Base-by-base conservation (phyloP, 2,329 filamentous ascomycete genomes). In the Fusarium sarcochroum region DNA sequence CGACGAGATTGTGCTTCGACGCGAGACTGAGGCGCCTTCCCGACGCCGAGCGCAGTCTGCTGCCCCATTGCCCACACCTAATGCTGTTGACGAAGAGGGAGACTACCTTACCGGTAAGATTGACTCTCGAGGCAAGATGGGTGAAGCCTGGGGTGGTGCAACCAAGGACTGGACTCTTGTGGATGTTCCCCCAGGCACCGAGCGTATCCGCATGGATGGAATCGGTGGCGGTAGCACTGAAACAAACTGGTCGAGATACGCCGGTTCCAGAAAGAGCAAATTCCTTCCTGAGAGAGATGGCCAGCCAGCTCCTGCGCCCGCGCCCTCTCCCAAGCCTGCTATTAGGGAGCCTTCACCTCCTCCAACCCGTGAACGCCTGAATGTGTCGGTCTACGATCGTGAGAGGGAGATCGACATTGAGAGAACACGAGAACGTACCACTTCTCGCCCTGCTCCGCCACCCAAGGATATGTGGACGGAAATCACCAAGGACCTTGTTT, bases 401-500 rank as follows among this genome's bases (percentile, higher is more conserved):
- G 81, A 85, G 58, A 77, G 80, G 14, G 83, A 85, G 32, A 78
- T 86, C 40, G 86, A 88, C 49, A 81, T 89, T 30, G 86, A 88
- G 49, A 86, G 87, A 70, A 82, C 84, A 23, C 83, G 82, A 18
- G 88, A 90, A 65, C 81, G 81, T 67, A 81, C 82, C 66, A 81
- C 82, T 21, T 78, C 80, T 57, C 80, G 79, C 34, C 78, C 75
- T 64, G 78, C 65, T 49, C 77, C 69, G 58, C 85, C 73, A 54
- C 81, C 86, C 32, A 86, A 87, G 57, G 89, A 91, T 62, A 92
- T 97, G 83, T 98, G 95, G 95, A 99, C 96, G 0, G 96, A 98
- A 80, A 93, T 99, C 72, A 97, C 95, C 45, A 97, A 97, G 81
- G 94, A 97, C 71, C 81, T 98, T 35, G 93, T 98, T 17, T 85